A percentile compares a stretch with the other conserved stretches of the same genome.
Conservation (phyloP, 306 rosid genomes). For the Acacia confusa region DNA sequence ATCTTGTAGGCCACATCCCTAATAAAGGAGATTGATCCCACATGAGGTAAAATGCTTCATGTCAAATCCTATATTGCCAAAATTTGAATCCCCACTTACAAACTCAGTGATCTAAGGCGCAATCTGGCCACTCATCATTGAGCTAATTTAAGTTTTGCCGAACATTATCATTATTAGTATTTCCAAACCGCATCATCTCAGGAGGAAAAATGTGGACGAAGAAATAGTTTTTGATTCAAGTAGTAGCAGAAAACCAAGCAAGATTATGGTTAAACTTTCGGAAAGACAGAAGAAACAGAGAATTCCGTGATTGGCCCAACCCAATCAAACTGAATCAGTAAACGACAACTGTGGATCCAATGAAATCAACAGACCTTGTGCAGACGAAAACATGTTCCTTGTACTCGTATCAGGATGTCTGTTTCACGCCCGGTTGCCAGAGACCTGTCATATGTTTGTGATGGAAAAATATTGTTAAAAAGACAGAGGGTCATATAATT, state of each 20-base stretch:
- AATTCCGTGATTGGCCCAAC: not conserved
- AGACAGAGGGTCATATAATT: not conserved
- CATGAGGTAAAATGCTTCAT: slow-evolving; percentile 24
- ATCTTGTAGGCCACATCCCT: slow-evolving; percentile 33
- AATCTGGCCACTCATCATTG: slow-evolving; percentile 4
- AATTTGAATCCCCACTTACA: not conserved
- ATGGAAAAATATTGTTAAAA: not conserved
- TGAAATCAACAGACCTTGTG: slow-evolving; percentile 62
- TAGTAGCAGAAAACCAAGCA: not conserved
- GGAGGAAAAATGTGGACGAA: not conserved
- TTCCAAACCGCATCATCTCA: not conserved
- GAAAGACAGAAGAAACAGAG: not conserved
- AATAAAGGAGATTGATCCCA: slow-evolving; percentile 29
- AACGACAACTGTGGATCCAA: not conserved
- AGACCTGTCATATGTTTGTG: slow-evolving; percentile 44
- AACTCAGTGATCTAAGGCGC: slow-evolving; percentile 9
- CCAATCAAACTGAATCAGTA: not conserved
- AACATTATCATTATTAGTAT: not conserved
- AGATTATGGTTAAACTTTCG: not conserved
- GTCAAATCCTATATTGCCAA: slow-evolving; percentile 1
- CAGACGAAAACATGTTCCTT: slow-evolving; percentile 70
- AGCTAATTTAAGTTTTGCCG: not conserved
- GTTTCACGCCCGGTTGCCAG: slow-evolving; percentile 46
- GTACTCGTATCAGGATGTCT: slow-evolving; percentile 58
- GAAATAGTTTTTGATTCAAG: not conserved